Evolutionary conservation across 768 basidiomycete species (phyloP).

Genomic region (Lanmaoa pseudosensibilis): DNA sequence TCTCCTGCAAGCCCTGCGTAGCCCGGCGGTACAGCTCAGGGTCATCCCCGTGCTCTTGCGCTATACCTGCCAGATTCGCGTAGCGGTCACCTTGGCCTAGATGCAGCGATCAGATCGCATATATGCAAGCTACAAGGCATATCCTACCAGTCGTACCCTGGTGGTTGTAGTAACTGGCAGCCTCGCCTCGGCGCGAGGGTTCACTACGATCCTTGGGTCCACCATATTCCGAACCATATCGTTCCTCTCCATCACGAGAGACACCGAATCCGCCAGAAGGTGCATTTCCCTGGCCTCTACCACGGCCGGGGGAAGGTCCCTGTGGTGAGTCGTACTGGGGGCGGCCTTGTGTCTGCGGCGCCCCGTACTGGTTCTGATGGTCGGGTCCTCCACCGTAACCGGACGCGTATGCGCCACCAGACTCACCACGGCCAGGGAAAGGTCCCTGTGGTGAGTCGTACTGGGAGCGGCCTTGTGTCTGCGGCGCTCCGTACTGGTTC

Average conservation of each 20-base stretch:
- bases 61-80: conserved; percentile 15
- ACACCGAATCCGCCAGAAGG: conserved; percentile 20
- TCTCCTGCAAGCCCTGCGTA: conserved; percentile 25
- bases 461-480: conserved; percentile 7
- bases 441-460: conserved; percentile 8
- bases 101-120: conserved; percentile 2
- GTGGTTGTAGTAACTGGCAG: conserved; percentile 17
- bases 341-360: conserved; percentile 7
- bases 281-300: conserved; percentile 3
- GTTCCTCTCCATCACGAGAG: conserved; percentile 12
- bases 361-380: conserved; percentile 13
- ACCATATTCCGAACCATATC: conserved; percentile 6
- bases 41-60: conserved; percentile 19
- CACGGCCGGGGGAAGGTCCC: conserved; percentile 1
- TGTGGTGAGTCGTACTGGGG: conserved; percentile 8
- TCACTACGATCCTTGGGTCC: conserved; percentile 2
- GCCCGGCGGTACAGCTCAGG: conserved; percentile 21
- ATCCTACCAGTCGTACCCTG: conserved; percentile 10
- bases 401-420: neutral
- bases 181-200: conserved; percentile 16
- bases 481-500: conserved; percentile 11
- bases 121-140: neutral
- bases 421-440: conserved; percentile 1
- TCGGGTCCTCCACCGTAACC: conserved; percentile 5
- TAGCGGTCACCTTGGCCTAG: conserved; percentile 25